phyloP scores from a whole-genome alignment of 768 basidiomycete species.

The Tricholoma flavovirens region DNA sequence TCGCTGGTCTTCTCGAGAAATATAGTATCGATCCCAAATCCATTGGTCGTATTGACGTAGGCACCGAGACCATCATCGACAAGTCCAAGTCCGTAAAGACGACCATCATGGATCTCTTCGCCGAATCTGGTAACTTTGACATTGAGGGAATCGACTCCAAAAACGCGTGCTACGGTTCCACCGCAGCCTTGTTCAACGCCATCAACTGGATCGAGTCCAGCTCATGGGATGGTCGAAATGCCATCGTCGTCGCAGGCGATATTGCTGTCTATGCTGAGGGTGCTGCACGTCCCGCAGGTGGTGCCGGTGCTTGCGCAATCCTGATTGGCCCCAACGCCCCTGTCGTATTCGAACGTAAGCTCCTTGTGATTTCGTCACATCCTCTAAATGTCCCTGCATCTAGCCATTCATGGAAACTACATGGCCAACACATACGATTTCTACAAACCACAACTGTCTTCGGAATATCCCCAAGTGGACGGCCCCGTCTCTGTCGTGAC shows the following conservation, averaged over 20 bases:
- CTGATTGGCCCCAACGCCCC: constrained; percentile 97
- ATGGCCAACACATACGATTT: constrained; percentile 99
- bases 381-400: constrained; percentile 8
- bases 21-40: constrained; percentile 94
- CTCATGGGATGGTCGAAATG: constrained; percentile 97
- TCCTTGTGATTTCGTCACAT: constrained; percentile 4
- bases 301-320: constrained; percentile 92
- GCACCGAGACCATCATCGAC: constrained; percentile 99
- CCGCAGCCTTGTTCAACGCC: constrained; percentile 97
- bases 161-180: constrained; percentile 99
- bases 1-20: constrained; percentile 84
- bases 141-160: constrained; percentile 99
- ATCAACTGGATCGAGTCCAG: constrained; percentile 97
- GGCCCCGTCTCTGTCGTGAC: constrained; percentile 94
- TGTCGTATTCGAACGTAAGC: constrained; percentile 89
- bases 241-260: constrained; percentile 94
- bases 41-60: constrained; percentile 96
- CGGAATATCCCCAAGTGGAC: constrained; percentile 95
- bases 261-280: constrained; percentile 99
- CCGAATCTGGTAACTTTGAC: constrained; percentile 87
- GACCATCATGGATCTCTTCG: constrained; percentile 96
- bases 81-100: constrained; percentile 99
- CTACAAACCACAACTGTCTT: constrained; percentile 95
- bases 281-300: constrained; percentile 89
- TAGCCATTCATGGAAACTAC: constrained; percentile 93